Conservation (phyloP, 176 grass and related monocot species). For the Oryza glaberrima region DNA sequence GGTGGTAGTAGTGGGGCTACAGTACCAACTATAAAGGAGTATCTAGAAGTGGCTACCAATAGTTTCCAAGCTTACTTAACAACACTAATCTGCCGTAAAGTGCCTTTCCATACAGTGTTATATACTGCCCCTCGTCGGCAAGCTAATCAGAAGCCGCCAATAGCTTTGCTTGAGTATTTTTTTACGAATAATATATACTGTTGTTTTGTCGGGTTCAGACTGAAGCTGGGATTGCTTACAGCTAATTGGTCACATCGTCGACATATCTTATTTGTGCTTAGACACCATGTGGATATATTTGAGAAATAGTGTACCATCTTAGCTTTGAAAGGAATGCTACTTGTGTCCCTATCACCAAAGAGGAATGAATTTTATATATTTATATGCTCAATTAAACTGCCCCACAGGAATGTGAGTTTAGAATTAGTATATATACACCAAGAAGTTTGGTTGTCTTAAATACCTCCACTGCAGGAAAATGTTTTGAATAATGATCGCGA, state of each 20-base stretch:
- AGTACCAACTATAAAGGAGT: background rate
- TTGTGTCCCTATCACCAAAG: conserved; percentile 33
- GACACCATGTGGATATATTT: conserved; percentile 26
- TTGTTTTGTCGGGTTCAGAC: conserved; percentile 5
- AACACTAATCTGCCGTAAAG: conserved; percentile 20
- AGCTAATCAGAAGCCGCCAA: conserved; percentile 1
- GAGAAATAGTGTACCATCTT: background rate
- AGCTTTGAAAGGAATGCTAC: conserved; percentile 30
- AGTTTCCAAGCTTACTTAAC: conserved; percentile 2
- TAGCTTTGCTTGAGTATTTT: background rate
- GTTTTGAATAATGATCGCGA: background rate
- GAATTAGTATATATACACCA: background rate
- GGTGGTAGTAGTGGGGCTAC: background rate
- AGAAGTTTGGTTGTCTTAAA: conserved; percentile 17
- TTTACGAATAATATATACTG: conserved; percentile 27
- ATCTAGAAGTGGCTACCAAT: conserved; percentile 22
- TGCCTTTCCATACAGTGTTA: background rate
- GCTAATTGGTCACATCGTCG: conserved; percentile 29
- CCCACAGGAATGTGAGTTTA: background rate
- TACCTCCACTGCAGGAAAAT: background rate
- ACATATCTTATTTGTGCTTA: conserved; percentile 34
- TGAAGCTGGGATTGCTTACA: conserved; percentile 10
- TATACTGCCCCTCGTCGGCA: background rate
- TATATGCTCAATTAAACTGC: background rate
- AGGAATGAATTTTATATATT: conserved; percentile 19